Conservation (phyloP, 805 yeast genomes). For the Starmerella sp. region DNA sequence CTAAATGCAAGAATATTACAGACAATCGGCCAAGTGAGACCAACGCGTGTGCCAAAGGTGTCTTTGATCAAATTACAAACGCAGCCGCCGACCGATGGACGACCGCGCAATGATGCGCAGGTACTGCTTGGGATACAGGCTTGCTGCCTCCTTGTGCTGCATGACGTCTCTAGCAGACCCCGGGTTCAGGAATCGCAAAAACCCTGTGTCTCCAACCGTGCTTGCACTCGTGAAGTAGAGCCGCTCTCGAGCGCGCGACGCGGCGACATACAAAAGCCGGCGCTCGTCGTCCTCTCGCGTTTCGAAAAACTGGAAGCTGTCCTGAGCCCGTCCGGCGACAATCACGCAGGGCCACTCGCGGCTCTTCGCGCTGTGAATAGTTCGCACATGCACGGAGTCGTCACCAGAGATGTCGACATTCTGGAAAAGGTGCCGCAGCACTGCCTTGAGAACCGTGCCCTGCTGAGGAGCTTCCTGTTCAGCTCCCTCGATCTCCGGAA, state of each 20-base stretch:
- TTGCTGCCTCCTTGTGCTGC: background rate
- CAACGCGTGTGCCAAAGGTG: too few species aligned
- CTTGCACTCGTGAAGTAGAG: conserved; percentile 7
- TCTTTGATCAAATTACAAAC: background rate
- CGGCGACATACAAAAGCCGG: conserved; percentile 24
- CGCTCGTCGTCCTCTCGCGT: conserved; percentile 17
- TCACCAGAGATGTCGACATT: background rate
- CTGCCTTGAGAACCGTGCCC: conserved; percentile 1
- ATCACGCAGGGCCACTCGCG: conserved; percentile 19
- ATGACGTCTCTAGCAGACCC: background rate
- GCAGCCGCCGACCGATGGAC: background rate
- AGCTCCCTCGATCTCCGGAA: background rate
- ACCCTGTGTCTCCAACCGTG: background rate
- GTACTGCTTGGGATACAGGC: background rate
- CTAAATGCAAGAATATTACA: too few species aligned
- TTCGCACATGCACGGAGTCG: conserved; percentile 10
- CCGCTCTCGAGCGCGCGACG: conserved; percentile 23
- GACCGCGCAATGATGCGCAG: background rate
- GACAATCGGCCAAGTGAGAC: too few species aligned
- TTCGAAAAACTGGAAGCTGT: background rate
- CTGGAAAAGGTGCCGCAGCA: background rate
- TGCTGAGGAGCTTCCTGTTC: background rate
- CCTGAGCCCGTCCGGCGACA: conserved; percentile 4
- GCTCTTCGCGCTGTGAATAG: conserved; percentile 20
- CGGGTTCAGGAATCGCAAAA: background rate